Conservation (phyloP, 306 rosid species). For the Quercus parvula region DNA sequence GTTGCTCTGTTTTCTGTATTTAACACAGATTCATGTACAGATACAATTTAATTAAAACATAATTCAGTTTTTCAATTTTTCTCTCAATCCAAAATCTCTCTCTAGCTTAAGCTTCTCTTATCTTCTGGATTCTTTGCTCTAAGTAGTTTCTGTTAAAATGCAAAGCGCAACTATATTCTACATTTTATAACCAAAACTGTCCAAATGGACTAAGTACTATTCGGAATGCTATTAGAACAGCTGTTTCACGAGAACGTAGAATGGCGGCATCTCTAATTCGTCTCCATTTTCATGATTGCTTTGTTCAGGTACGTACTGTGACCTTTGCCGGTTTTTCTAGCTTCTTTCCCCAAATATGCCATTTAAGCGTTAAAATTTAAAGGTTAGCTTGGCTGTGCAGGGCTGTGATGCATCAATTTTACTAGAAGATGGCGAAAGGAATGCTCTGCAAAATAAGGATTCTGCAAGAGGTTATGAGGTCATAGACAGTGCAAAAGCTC, state of each 20-base stretch:
- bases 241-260: slow-evolving; percentile 32
- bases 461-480: slow-evolving; percentile 45
- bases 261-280: slow-evolving; percentile 45
- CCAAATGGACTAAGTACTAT: slow-evolving; percentile 54
- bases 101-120: too few relatives aligned
- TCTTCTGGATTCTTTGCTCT: too few relatives aligned
- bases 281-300: slow-evolving; percentile 50
- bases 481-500: slow-evolving; percentile 51
- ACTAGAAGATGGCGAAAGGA: slow-evolving; percentile 41
- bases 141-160: too few relatives aligned
- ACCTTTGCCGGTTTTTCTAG: too few relatives aligned
- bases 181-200: slow-evolving; percentile 44
- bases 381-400: neutral
- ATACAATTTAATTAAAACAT: too few relatives aligned
- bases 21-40: too few relatives aligned
- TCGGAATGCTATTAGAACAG: slow-evolving; percentile 26
- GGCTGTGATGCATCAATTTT: slow-evolving; percentile 58
- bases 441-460: slow-evolving; percentile 16
- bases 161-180: slow-evolving; percentile 44
- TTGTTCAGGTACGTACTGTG: slow-evolving; percentile 27
- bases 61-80: too few relatives aligned
- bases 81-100: too few relatives aligned
- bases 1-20: too few relatives aligned
- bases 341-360: neutral
- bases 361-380: too few relatives aligned